Evolutionary conservation across 768 basidiomycete genomes (phyloP).

Genomic region (Phylloporus scabripes): DNA sequence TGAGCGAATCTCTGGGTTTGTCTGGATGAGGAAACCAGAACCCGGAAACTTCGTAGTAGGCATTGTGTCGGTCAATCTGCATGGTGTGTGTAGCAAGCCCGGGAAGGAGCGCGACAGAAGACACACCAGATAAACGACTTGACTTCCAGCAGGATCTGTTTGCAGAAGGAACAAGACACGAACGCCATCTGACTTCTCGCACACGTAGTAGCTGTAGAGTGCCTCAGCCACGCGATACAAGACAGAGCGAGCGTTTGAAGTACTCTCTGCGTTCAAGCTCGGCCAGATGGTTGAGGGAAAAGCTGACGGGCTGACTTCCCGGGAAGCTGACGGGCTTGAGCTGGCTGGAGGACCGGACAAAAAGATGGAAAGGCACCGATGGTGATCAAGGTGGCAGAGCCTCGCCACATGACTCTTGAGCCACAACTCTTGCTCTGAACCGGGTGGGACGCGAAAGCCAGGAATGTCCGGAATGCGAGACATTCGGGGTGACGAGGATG

Average conservation of each 20-base stretch:
- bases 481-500: slow-evolving; percentile 27
- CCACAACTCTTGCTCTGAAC: slow-evolving; percentile 60
- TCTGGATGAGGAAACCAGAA: slow-evolving; percentile 90
- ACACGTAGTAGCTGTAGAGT: slow-evolving; percentile 86
- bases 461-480: slow-evolving; percentile 67
- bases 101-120: not conserved
- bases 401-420: slow-evolving; percentile 57
- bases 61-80: slow-evolving; percentile 94
- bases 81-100: slow-evolving; percentile 5
- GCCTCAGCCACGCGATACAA: slow-evolving; percentile 11
- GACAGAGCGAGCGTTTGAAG: slow-evolving; percentile 1
- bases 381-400: slow-evolving; percentile 59
- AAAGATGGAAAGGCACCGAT: slow-evolving; percentile 43
- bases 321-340: slow-evolving; percentile 61
- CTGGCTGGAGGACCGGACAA: not conserved
- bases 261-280: slow-evolving; percentile 84
- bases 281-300: slow-evolving; percentile 60
- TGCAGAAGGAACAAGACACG: slow-evolving; percentile 81
- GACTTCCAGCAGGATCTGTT: slow-evolving; percentile 50
- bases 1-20: slow-evolving; percentile 57
- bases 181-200: slow-evolving; percentile 96
- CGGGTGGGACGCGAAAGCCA: slow-evolving; percentile 48
- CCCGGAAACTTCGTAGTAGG: slow-evolving; percentile 67
- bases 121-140: slow-evolving; percentile 73
- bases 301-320: slow-evolving; percentile 94